phyloP scores from a whole-genome alignment of 805 yeast species.

The Wickerhamomyces rabaulensis region DNA sequence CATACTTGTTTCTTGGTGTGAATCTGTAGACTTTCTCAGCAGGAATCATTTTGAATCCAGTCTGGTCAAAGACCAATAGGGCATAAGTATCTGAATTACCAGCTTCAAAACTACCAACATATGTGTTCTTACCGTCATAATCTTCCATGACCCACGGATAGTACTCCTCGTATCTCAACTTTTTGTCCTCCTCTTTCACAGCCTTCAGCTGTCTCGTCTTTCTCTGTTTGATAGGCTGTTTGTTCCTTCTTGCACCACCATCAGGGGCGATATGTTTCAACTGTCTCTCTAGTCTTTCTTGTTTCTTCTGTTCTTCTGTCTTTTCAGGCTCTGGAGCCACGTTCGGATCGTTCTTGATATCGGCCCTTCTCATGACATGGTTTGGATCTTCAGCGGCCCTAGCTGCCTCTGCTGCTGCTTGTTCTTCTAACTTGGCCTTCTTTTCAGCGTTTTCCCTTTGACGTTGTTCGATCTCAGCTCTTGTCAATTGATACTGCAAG shows the following conservation, averaged over 20 bases:
- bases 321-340: slow-evolving; percentile 28
- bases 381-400: slow-evolving; percentile 17
- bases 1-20: slow-evolving; percentile 89
- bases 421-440: slow-evolving; percentile 25
- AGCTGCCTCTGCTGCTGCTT: slow-evolving; percentile 28
- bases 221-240: slow-evolving; percentile 59
- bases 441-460: slow-evolving; percentile 42
- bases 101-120: slow-evolving; percentile 96
- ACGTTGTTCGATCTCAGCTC: slow-evolving; percentile 68
- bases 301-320: slow-evolving; percentile 32
- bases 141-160: slow-evolving; percentile 99
- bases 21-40: slow-evolving; percentile 91
- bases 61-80: slow-evolving; percentile 71
- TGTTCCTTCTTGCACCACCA: slow-evolving; percentile 75
- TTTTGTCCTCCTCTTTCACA: slow-evolving; percentile 77
- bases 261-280: slow-evolving; percentile 82
- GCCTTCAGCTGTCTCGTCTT: slow-evolving; percentile 82
- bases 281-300: slow-evolving; percentile 29
- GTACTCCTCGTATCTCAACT: slow-evolving; percentile 88
- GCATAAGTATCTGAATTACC: slow-evolving; percentile 80
- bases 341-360: slow-evolving; percentile 17
- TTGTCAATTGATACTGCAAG: slow-evolving; percentile 77
- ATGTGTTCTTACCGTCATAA: slow-evolving; percentile 88
- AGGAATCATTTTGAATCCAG: slow-evolving; percentile 80
- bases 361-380: slow-evolving; percentile 9